Base-by-base conservation (phyloP, 2,329 filamentous ascomycete genomes). In the Monosporascus sp. region DNA sequence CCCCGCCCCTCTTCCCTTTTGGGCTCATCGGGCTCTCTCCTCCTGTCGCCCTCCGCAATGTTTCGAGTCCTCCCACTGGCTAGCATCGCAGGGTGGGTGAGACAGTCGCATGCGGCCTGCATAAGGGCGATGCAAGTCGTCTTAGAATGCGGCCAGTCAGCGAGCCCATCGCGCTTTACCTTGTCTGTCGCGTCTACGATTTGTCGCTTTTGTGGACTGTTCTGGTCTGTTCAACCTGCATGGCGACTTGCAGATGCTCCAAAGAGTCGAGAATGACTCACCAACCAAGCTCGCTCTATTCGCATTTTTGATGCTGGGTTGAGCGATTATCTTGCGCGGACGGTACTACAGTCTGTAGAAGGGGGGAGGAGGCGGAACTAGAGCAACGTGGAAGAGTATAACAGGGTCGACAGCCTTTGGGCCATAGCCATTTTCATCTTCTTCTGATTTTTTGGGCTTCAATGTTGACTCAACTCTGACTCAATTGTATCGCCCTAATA, bases 51-150 rank as follows among this genome's bases (percentile, higher is more conserved):
- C 58, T 53, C 58, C 58, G 54, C 61, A 55, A 52, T 53, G 56
- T 63, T 64, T 61, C 58, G 55, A 55, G 52, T 55, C 48, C 50
- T 59, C 60, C 58, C 56, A 68, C 65, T 68, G 66, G 66, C 57
- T 61, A 48, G 47, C 37, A 60, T 20, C 38, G 22, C 52, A 48
- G 51, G 45, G 53, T 58, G 56, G 20, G 60, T 64, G 65, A 67
- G 63, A 66, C 65, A 48, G 59, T 53, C 60, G 60, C 60, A 62
- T 51, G 37, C 55, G 53, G 51, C 51, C 55, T 62, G 61, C 63
- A 65, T 61, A 24, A 53, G 48, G 48, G 56, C 54, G 55, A 55
- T 66, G 65, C 62, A 58, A 45, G 58, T 53, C 57, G 56, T 47
- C 58, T 56, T 45, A 49, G 41, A 48, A 52, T 35, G 54, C 55